Conservation (phyloP, 2,329 filamentous ascomycete genomes). For the Ceratocystis papillata region DNA sequence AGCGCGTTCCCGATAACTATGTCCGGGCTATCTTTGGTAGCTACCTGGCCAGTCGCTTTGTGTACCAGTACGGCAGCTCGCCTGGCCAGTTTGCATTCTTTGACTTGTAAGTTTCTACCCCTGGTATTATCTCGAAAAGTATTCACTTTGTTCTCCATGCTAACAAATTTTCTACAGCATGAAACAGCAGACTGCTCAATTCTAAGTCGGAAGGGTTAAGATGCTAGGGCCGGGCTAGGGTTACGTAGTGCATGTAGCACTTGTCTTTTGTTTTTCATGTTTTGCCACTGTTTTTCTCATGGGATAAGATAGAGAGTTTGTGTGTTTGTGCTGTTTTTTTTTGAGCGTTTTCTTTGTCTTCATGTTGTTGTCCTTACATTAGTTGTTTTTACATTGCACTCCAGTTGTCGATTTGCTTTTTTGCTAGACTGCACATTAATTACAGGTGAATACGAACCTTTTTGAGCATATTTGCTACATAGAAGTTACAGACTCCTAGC, state of each 20-base stretch:
- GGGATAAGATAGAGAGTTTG: conserved; percentile 15
- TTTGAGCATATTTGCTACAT: neutral
- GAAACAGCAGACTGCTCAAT: conserved; percentile 33
- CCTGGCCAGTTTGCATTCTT: conserved; percentile 98
- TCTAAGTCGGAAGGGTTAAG: neutral
- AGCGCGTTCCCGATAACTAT: conserved; percentile 83
- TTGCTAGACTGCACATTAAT: neutral
- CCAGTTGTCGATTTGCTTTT: neutral
- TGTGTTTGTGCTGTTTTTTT: conserved; percentile 1
- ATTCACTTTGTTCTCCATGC: neutral
- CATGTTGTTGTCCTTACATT: neutral
- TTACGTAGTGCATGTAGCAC: neutral
- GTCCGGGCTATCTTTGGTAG: conserved; percentile 91
- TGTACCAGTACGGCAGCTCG: conserved; percentile 86
- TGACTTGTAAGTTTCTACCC: conserved; percentile 63
- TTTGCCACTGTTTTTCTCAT: conserved; percentile 4
- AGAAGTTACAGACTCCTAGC: neutral
- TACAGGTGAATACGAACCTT: neutral
- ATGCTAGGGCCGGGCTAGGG: neutral
- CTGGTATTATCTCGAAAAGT: no score
- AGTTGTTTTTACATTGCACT: conserved; percentile 1
- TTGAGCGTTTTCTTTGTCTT: conserved; percentile 13
- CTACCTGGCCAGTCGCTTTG: conserved; percentile 87
- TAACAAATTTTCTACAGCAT: conserved; percentile 38
- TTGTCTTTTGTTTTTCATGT: neutral